Evolutionary conservation across 140 eudicot species (phyloP), one percentile per base, ranked within the genome.

Genomic region (Senecio squalidus): DNA sequence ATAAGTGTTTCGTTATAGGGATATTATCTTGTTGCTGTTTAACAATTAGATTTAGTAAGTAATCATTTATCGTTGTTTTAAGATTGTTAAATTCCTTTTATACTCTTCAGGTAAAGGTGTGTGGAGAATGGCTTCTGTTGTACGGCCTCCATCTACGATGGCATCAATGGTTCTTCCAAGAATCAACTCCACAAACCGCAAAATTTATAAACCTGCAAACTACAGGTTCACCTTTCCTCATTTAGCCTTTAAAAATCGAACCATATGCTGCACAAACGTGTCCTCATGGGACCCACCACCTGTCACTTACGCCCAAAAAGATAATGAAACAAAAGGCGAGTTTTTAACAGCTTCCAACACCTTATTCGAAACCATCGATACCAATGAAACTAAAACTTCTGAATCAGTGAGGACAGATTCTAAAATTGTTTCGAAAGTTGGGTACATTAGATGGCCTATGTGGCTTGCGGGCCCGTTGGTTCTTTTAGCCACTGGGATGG

Each of bases 281-380:
- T 48, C 94, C 21, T 75, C 90, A 2, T 87, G 96, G 96, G 98
- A 92, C 67, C 92, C 96, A 3, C 69, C 95, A 29, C 86, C 98
- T 0, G 61, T 82, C 63, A 72, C 76, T 46, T 87, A 79, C 39
- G 88, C 94, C 45, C 68, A 60, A 20, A 57, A 54, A 11, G 80
- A 86, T 55, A 81, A 85, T 55, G 68, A 46, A 11, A 52, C 75
- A 14, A 71, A 80, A 36, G 64, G 36, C 29, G 72, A 77, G 18
- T 68, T 81, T 22, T 66, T 81, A 10, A 51, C 78, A 21, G 64
- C 60, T 11, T 33, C 86, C 25, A 27, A 71, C 57, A 72, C 74
- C 66, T 74, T 92, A 28, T 92, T 87, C 22, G 84, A 87, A 55
- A 77, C 84, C 39, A 28, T 77, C 9, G 72, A 44, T 33, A 78